Evolutionary conservation across 1,139 yeast species (phyloP), one percentile per base, ranked within the genome.

Genomic region (Tardiomyces digboiensis): DNA sequence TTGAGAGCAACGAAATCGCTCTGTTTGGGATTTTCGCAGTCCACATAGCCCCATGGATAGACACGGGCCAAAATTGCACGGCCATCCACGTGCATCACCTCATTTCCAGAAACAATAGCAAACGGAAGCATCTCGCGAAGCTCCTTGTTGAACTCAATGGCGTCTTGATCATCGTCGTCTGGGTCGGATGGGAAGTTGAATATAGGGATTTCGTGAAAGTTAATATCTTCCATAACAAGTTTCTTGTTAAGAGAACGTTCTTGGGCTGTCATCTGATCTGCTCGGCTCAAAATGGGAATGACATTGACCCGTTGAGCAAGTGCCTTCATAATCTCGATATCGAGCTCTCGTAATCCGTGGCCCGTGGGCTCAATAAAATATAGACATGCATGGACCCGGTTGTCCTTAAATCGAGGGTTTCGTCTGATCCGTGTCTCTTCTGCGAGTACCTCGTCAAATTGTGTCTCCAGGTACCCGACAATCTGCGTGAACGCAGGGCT

Each of bases 391-490:
- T 83, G 93, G 43, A 83, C 85, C 49, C 91, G 70, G 43, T 84
- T 80, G 62, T 83, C 93, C 42, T 76, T 74, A 60, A 84, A 82
- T 43, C 88, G 65, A 10, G 93, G 93, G 62, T 83, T 83, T 66
- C 98, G 80, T 66, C 86, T 80, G 57, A 91, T 87, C 50, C 96
- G 77, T 37, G 95, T 83, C 64, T 91, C 97, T 65, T 91, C 98
- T 23, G 94, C 84, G 54, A 91, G 73, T 39, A 91, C 94, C 58
- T 87, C 89, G 65, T 91, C 98, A 62, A 84, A 89, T 64, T 89
- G 97, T 61, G 82, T 87, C 60, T 85, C 91, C 54, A 91, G 69
- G 63, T 80, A 89, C 50, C 75, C 76, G 46, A 81, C 78, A 48
- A 91, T 80, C 55, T 86, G 87, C 38, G 72, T 71, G 59, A 85